Evolutionary conservation across 169 alveolate genomes (phyloP).

Genomic region (Toxoplasma gondii): DNA sequence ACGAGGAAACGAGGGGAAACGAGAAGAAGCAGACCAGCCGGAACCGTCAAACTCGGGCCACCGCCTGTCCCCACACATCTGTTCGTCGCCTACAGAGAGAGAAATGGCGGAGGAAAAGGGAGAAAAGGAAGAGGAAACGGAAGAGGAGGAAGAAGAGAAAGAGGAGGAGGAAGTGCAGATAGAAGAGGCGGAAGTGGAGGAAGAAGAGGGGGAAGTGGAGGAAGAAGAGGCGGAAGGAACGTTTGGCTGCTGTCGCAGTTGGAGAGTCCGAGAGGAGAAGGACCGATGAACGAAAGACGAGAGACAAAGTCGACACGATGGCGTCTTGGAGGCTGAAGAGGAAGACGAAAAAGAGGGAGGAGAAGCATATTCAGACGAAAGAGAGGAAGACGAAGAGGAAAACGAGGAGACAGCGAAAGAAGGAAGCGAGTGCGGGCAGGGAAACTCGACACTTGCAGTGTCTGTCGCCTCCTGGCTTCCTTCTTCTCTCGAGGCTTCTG

Average conservation of each 20-base stretch:
- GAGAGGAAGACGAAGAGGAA: not conserved
- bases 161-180: too few relatives aligned
- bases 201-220: not conserved
- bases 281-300: not conserved
- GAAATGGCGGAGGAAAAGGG: too few relatives aligned
- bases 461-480: too few relatives aligned
- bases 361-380: not conserved
- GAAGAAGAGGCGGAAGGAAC: not conserved
- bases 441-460: not conserved
- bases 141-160: too few relatives aligned
- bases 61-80: too few relatives aligned
- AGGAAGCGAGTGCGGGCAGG: not conserved
- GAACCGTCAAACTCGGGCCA: too few relatives aligned
- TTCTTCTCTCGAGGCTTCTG: too few relatives aligned
- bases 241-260: not conserved
- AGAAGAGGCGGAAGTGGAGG: too few relatives aligned
- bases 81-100: too few relatives aligned
- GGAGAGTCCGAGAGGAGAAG: not conserved
- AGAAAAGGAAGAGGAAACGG: too few relatives aligned
- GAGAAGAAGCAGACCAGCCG: too few relatives aligned
- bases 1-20: too few relatives aligned
- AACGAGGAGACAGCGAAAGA: not conserved
- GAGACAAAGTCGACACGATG: not conserved
- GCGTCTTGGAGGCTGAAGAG: not conserved
- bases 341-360: not conserved